A percentile compares a stretch with the other conserved stretches of the same genome.
Conservation (phyloP, 192 early-diverging fungal genomes). For the Tieghemiomyces parasiticus region DNA sequence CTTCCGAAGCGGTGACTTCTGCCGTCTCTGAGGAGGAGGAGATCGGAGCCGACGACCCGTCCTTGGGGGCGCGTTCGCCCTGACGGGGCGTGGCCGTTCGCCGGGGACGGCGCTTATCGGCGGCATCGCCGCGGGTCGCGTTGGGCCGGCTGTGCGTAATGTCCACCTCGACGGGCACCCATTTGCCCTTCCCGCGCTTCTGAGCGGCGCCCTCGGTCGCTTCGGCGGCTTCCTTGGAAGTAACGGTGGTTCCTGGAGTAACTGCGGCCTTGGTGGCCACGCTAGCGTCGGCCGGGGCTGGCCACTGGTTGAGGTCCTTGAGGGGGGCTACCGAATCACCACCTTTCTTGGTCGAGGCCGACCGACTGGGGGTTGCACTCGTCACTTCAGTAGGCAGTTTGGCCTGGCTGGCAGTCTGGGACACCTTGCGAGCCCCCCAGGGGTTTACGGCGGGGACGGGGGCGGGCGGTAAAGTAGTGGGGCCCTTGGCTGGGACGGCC, state of each 20-base stretch:
- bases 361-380: background rate
- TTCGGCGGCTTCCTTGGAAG: constrained; percentile 16
- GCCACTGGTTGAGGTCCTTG: constrained; percentile 26
- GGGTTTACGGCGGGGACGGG: constrained; percentile 20
- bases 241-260: constrained; percentile 8
- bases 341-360: background rate
- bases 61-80: too few relatives aligned
- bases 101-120: background rate
- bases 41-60: too few relatives aligned
- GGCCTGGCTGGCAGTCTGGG: constrained; percentile 15
- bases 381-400: constrained; percentile 12
- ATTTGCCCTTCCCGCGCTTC: constrained; percentile 28
- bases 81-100: constrained; percentile 7
- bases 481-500: background rate
- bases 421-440: constrained; percentile 34
- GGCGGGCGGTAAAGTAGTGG: constrained; percentile 12
- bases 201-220: too few relatives aligned
- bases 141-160: constrained; percentile 5
- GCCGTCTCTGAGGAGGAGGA: too few relatives aligned
- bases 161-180: constrained; percentile 26
- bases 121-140: background rate
- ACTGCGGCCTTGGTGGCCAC: constrained; percentile 2
- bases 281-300: constrained; percentile 22
- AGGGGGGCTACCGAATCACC: constrained; percentile 13
- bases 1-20: too few relatives aligned